Evolutionary conservation across 805 yeast species (phyloP), one percentile per base, ranked within the genome.

Genomic region (Spathaspora hagerdaliae): DNA sequence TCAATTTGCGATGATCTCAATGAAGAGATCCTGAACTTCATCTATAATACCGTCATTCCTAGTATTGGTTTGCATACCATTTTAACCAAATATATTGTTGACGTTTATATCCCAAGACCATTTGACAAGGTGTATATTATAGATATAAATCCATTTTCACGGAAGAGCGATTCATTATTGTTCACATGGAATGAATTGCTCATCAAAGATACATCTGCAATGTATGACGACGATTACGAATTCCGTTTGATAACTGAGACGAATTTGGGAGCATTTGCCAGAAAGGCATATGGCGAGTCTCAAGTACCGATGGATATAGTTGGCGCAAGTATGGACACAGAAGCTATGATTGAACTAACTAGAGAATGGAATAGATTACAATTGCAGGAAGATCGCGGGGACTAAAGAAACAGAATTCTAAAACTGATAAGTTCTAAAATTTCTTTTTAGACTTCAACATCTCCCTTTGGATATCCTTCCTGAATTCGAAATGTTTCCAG

Each of bases 221-320:
- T 60, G 39, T 26, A 57, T 46, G 27, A 73, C 65, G 43, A 67
- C 53, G 27, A 58, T 3, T 76, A 73, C 46, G 82, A 76, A 40
- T 60, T 92, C 15, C 68, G 98, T 29, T 61, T 92, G 11, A 82
- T 92, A 5, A 75, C 81, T 1, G 78, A 81, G 52, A 79, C 79
- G 15, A 87, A 89, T 50, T 68, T 86, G 6, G 87, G 89, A 0
- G 71, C 92, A 29, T 90, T 90, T 69, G 84, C 88, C 0, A 66
- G 81, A 0, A 87, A 85, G 51, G 96, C 88, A 41, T 92, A 88
- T 58, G 80, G 96, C 2, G 96, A 92, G 55, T 88, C 83, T 60
- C 91, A 87, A 57, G 96, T 94, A 2, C 99, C 99, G 0, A 74
- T 78, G 43, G 99, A 94, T 57, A 81, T 94, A 15, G 85, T 94